Evolutionary conservation across 176 grass and related monocot species (phyloP), one percentile per base, ranked within the genome.

Genomic region (Saccharum officinarum): DNA sequence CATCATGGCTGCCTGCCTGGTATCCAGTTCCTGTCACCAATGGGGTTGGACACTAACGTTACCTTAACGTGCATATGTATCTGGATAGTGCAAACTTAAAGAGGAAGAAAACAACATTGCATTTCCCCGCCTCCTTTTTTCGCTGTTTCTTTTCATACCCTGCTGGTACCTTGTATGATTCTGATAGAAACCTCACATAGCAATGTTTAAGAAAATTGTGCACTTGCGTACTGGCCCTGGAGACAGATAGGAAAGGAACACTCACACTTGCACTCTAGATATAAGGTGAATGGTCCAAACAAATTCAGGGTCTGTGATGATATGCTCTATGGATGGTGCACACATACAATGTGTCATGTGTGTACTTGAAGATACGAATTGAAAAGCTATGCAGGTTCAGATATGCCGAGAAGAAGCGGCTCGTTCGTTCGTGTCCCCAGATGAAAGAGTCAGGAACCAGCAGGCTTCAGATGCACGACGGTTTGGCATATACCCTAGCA

Each of bases 141-240:
- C 18, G 14, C 70, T 16, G 52, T 39, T 37, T 16, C 41, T 78
- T 86, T 67, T 54, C 44, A 67, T 30, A 45, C 66, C 66, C 34
- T 69, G 45, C 22, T 69, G 67, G 65, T 69, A 81, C 45, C 45
- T 67, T 54, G 18, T 74, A 79, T 83, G 84, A 75, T 78, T 83
- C 73, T 67, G 80, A 68, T 18, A 31, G 74, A 64, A 83, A 83
- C 88, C 74, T 86, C 46, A 83, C 84, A 39, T 69, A 55, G 87
- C 76, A 85, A 49, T 80, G 87, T 85, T 69, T 75, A 80, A 89
- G 73, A 73, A 79, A 86, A 90, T 40, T 79, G 67, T 73, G 54
- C 57, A 18, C 55, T 74, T 28, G 57, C 28, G 28, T 28, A 28
- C 28, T 28, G 28, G 28, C 28, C 28, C 28, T 28, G 28, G 28